These are phyloP conservation scores for Artemisia princeps DNA, from an alignment of 140 eudicot genomes.

Conservation along the genomic window DNA sequence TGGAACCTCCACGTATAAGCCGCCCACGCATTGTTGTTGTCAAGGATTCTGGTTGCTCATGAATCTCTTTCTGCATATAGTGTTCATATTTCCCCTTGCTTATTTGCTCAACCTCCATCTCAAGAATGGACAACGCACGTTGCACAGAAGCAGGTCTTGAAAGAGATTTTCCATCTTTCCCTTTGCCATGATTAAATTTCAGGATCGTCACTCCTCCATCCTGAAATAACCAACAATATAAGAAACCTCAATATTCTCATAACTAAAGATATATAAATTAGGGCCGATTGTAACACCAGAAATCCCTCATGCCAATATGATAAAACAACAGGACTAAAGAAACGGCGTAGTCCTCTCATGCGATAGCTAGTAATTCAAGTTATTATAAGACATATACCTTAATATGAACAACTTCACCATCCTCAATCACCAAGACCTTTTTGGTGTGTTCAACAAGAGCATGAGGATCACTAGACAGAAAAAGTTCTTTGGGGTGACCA, in stretches of 20 bases:
- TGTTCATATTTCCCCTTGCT: conserved; percentile 89
- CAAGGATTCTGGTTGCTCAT: conserved; percentile 93
- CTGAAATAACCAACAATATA: conserved; percentile 33
- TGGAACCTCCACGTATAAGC: conserved; percentile 82
- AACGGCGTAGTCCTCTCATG: no score
- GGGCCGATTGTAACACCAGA: no score
- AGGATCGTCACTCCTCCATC: conserved; percentile 84
- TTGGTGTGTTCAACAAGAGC: conserved; percentile 95
- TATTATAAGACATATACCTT: conserved; percentile 41
- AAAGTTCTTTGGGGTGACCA: conserved; percentile 81
- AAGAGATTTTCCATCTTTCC: conserved; percentile 40
- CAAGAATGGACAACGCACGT: conserved; percentile 87
- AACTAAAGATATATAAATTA: no score
- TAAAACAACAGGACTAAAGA: no score
- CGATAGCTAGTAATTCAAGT: no score
- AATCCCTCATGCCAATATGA: no score
- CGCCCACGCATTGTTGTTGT: conserved; percentile 95
- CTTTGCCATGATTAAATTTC: conserved; percentile 65
- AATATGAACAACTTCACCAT: conserved; percentile 81
- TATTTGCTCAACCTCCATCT: conserved; percentile 98
- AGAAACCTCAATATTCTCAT: no score
- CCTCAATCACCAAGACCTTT: conserved; percentile 87
- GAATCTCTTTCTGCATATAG: conserved; percentile 97
- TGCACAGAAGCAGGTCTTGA: conserved; percentile 84
- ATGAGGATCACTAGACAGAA: conserved; percentile 85